These are phyloP conservation scores for Chaetomium sp. DNA, from an alignment of 2,329 filamentous ascomycete species.

Conservation along the genomic window DNA sequence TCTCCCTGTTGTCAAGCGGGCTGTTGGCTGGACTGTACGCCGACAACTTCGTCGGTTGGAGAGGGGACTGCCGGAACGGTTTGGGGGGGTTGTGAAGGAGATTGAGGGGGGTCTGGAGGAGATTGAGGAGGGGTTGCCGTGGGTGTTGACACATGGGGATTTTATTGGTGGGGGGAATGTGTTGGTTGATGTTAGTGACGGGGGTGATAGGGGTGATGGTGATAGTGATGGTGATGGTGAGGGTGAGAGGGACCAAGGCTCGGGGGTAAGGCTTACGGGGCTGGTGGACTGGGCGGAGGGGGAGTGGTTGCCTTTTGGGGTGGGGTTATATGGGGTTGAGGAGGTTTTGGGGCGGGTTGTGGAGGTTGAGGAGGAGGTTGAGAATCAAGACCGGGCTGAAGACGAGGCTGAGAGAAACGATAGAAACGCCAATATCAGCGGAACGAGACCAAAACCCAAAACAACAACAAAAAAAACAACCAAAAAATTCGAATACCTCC, in stretches of 20 bases:
- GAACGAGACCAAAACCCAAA: too few species aligned
- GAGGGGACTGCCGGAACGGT: conserved; percentile 28
- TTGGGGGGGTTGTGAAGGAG: not conserved
- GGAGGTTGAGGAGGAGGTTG: not conserved
- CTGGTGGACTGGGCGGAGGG: conserved; percentile 61
- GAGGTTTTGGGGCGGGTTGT: conserved; percentile 43
- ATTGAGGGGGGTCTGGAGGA: conserved; percentile 27
- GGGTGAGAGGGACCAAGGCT: not conserved
- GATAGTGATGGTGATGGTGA: not conserved
- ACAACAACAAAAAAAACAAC: too few species aligned
- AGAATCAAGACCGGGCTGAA: too few species aligned
- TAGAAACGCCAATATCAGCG: too few species aligned
- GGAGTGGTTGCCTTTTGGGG: conserved; percentile 53
- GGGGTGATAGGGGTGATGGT: not conserved
- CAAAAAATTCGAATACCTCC: conserved; percentile 35
- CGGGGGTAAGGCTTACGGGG: conserved; percentile 35
- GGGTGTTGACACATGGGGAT: conserved; percentile 56
- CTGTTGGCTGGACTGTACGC: conserved; percentile 36
- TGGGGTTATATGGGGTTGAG: conserved; percentile 55
- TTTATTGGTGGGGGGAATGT: conserved; percentile 31
- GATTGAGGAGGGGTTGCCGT: conserved; percentile 39
- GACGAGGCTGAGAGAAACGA: too few species aligned
- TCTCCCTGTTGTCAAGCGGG: conserved; percentile 22
- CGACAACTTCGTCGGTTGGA: conserved; percentile 35
- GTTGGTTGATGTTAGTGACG: not conserved